Evolutionary conservation across 805 yeast genomes (phyloP), one percentile per base, ranked within the genome.

Genomic region (Metschnikowia noctiluminum): DNA sequence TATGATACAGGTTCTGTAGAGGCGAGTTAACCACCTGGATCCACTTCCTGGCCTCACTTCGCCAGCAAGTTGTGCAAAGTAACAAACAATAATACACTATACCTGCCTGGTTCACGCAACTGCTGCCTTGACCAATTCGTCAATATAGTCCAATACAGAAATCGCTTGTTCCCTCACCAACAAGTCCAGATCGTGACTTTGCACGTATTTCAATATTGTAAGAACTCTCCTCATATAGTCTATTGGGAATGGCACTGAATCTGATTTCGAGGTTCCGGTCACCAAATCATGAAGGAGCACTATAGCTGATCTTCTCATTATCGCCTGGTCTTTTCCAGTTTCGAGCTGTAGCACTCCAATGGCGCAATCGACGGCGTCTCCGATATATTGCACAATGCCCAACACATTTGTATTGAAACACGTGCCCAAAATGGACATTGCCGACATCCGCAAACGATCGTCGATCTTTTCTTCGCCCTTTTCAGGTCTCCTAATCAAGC

Each of bases 351-450:
- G 62, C 0, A 92, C 77, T 7, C 96, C 96, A 31, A 87, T 63
- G 0, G 88, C 81, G 60, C 95, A 83, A 60, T 90, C 97, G 39
- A 88, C 65, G 8, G 85, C 76, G 43, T 84, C 86, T 1, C 64
- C 61, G 10, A 89, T 65, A 49, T 73, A 68, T 1, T 64, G 59
- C 0, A 70, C 37, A 1, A 89, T 57, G 0, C 85, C 87, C 6
- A 66, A 45, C 0, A 90, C 84, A 50, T 82, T 81, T 1, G 69
- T 69, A 53, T 79, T 79, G 58, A 90, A 79, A 35, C 86, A 70
- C 6, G 78, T 69, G 28, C 97, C 96, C n/a, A 92, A 63, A 12
- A 94, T 64, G 0, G 97, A 87, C 81, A 91, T 78, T 0, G 96
- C 80, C 1, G 97, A 91, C 86, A 89, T 84, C 55, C 97, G 73